phyloP scores from a whole-genome alignment of 345 rosid species.

The Abelmoschus esculentus region DNA sequence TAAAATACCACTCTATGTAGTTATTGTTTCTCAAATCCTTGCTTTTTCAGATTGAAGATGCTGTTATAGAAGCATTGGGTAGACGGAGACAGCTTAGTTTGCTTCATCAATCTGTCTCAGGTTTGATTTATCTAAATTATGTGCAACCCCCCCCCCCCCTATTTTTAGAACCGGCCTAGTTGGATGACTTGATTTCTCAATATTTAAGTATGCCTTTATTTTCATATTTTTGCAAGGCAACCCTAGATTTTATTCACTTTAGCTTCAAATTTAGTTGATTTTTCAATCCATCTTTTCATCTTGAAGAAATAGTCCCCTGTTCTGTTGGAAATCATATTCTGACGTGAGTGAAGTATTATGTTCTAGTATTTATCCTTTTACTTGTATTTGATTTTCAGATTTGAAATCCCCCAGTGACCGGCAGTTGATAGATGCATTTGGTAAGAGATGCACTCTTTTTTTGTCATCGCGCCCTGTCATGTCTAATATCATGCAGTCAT shows the following conservation, averaged over 20 bases:
- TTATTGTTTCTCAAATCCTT: background rate
- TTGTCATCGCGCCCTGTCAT: background rate
- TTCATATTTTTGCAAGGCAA: background rate
- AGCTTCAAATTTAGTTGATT: background rate
- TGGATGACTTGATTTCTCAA: background rate
- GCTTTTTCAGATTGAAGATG: slow-evolving; percentile 72
- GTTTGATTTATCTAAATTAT: slow-evolving; percentile 21
- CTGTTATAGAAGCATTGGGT: slow-evolving; percentile 63
- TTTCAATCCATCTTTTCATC: background rate
- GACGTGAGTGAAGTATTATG: background rate
- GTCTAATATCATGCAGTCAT: background rate
- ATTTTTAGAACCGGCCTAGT: background rate
- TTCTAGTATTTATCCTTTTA: background rate
- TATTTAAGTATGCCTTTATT: background rate
- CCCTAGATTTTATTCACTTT: background rate
- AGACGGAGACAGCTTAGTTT: slow-evolving; percentile 52
- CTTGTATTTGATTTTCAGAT: slow-evolving; percentile 35
- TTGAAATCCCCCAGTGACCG: slow-evolving; percentile 50
- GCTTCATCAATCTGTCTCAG: slow-evolving; percentile 40
- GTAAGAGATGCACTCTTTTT: slow-evolving; percentile 31
- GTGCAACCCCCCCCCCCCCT: background rate
- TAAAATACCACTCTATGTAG: background rate
- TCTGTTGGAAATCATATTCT: background rate
- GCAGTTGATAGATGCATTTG: slow-evolving; percentile 65
- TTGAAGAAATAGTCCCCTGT: background rate